phyloP scores from a whole-genome alignment of 179 eudicot species.

The Gypsophila paniculata region DNA sequence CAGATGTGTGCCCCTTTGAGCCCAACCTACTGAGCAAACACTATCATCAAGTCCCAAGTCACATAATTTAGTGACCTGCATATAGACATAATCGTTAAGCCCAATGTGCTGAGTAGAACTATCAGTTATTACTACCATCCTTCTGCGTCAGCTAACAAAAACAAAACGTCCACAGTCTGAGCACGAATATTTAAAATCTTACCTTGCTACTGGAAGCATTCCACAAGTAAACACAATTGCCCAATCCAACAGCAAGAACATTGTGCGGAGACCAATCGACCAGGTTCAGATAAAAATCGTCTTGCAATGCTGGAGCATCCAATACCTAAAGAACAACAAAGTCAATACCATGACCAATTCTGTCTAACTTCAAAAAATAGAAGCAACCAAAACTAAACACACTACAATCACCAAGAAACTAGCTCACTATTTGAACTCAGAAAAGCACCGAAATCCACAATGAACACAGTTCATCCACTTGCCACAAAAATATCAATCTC shows the following conservation, averaged over 20 bases:
- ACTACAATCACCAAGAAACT: too few species aligned
- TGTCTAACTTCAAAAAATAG: not conserved
- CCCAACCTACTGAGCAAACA: constrained; percentile 97
- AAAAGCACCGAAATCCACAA: not conserved
- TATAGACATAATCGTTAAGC: constrained; percentile 1
- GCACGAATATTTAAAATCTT: not conserved
- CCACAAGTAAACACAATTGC: constrained; percentile 88
- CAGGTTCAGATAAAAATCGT: constrained; percentile 90
- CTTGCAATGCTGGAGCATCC: constrained; percentile 98
- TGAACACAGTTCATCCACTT: not conserved
- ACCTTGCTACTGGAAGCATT: constrained; percentile 97
- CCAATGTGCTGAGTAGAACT: too few species aligned
- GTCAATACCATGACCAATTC: constrained; percentile 4
- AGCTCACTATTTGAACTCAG: too few species aligned
- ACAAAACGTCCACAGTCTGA: not conserved
- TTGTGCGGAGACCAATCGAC: constrained; percentile 94
- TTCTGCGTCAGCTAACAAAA: constrained; percentile 8
- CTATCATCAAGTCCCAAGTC: constrained; percentile 88
- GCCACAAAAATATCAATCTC: too few species aligned
- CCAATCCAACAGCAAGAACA: constrained; percentile 87
- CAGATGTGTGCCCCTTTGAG: constrained; percentile 81
- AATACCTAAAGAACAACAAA: constrained; percentile 47
- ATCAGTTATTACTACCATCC: too few species aligned
- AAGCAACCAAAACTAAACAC: not conserved
- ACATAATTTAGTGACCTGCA: constrained; percentile 87